Evolutionary conservation across 352 stramenopile species (phyloP).

Genomic region (Aphanomyces invadans): DNA sequence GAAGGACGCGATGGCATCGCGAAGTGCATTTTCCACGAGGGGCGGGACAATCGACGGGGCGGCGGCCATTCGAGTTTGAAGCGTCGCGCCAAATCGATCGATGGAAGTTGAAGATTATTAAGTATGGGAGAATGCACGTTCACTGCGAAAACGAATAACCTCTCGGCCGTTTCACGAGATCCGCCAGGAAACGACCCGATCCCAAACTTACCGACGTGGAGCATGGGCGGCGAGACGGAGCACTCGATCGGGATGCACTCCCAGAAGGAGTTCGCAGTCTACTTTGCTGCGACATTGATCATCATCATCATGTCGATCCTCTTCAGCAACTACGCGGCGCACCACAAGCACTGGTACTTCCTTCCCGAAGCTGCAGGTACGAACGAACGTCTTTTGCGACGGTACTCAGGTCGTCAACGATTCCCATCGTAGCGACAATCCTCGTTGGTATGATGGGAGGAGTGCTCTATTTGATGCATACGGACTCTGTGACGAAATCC

Average conservation of each 20-base stretch:
- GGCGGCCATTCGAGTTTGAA: background rate
- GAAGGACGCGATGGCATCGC: constrained; percentile 27
- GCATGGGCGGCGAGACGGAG: background rate
- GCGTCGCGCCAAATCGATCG: background rate
- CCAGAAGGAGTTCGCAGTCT: constrained; percentile 66
- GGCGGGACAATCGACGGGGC: background rate
- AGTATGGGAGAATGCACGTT: background rate
- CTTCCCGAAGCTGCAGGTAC: constrained; percentile 55
- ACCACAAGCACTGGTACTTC: constrained; percentile 68
- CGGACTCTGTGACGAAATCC: constrained; percentile 18
- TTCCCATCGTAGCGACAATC: constrained; percentile 17
- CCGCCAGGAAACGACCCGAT: background rate
- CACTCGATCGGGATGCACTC: constrained; percentile 18
- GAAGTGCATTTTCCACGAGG: constrained; percentile 21
- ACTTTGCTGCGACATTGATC: constrained; percentile 56
- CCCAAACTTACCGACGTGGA: background rate
- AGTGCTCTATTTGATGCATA: constrained; percentile 20
- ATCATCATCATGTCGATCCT: constrained; percentile 71
- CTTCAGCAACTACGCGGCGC: constrained; percentile 67
- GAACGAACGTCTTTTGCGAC: background rate
- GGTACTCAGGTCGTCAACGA: background rate
- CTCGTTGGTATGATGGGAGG: constrained; percentile 19
- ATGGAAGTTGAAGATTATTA: background rate
- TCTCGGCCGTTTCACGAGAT: background rate
- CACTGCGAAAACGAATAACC: constrained; percentile 2